Conservation (phyloP, 805 yeast species). For the Saccharomycopsis javanensis region DNA sequence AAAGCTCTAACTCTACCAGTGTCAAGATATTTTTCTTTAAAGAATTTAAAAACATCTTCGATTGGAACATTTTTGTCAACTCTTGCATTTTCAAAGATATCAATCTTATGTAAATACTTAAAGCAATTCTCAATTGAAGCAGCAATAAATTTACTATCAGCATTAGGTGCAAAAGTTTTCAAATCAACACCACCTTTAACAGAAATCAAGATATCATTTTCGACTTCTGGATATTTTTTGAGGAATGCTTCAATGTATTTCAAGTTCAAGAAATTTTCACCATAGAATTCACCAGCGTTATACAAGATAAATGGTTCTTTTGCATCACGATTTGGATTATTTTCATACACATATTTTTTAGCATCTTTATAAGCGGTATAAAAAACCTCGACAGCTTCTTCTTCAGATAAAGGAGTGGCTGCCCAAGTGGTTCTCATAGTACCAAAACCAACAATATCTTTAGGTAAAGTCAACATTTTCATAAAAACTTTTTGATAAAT, state of each 20-base stretch:
- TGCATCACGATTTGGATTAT: background rate
- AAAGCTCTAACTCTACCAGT: conserved; percentile 59
- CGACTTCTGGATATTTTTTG: conserved; percentile 43
- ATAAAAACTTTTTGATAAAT: no score
- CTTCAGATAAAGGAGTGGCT: conserved; percentile 44
- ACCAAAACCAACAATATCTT: conserved; percentile 47
- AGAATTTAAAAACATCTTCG: conserved; percentile 46
- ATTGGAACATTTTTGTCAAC: conserved; percentile 47
- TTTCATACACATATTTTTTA: conserved; percentile 32
- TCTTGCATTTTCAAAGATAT: conserved; percentile 66
- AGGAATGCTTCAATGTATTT: conserved; percentile 49
- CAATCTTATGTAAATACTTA: conserved; percentile 35
- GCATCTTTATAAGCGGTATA: conserved; percentile 36
- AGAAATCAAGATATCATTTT: conserved; percentile 47
- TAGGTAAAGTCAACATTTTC: conserved; percentile 3
- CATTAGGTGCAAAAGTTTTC: conserved; percentile 37
- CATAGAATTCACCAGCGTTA: conserved; percentile 78
- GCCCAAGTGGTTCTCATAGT: conserved; percentile 76
- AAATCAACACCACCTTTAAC: conserved; percentile 55
- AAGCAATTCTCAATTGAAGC: conserved; percentile 38
- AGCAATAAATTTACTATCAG: conserved; percentile 37
- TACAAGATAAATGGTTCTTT: conserved; percentile 23
- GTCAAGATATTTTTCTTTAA: conserved; percentile 46
- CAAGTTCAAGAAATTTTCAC: conserved; percentile 44
- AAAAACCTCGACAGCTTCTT: conserved; percentile 44